phyloP scores from a whole-genome alignment of 2,329 filamentous ascomycete genomes.

The Phyllosticta capitalensis region DNA sequence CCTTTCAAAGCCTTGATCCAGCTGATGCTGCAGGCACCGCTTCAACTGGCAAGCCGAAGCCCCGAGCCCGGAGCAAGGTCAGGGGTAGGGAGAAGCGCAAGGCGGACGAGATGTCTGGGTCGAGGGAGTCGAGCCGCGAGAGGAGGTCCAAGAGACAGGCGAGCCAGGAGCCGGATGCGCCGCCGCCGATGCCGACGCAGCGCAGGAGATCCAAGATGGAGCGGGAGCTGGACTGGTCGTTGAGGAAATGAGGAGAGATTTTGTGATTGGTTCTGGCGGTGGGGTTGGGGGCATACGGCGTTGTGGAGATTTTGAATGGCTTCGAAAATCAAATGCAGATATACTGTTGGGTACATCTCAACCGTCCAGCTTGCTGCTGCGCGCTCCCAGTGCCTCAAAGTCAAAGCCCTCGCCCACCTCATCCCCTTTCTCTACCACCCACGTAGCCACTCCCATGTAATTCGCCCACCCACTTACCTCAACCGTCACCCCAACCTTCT shows the following conservation, averaged over 20 bases:
- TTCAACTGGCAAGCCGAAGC: not conserved
- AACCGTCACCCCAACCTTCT: slow-evolving; percentile 11
- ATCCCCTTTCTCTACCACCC: slow-evolving; percentile 14
- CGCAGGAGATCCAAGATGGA: not conserved
- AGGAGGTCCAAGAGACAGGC: not conserved
- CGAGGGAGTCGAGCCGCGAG: not conserved
- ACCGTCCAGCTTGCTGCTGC: not conserved
- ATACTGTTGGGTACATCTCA: not conserved
- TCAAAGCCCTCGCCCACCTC: slow-evolving; percentile 13
- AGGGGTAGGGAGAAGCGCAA: not conserved
- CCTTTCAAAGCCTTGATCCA: too few relatives aligned
- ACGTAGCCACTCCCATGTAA: slow-evolving; percentile 14
- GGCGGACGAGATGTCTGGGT: not conserved
- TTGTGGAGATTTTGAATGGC: not conserved
- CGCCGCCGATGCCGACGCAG: not conserved
- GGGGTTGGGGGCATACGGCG: not conserved
- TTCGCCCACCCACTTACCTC: slow-evolving; percentile 14
- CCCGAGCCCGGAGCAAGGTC: not conserved
- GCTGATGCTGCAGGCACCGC: not conserved
- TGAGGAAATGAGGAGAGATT: not conserved
- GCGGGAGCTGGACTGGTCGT: not conserved
- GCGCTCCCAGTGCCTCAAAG: slow-evolving; percentile 10
- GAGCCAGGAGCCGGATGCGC: not conserved
- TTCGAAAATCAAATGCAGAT: not conserved
- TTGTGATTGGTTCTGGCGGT: not conserved